phyloP scores from a whole-genome alignment of 163 green algal species.

The Chlamydomonas reinhardtii region DNA sequence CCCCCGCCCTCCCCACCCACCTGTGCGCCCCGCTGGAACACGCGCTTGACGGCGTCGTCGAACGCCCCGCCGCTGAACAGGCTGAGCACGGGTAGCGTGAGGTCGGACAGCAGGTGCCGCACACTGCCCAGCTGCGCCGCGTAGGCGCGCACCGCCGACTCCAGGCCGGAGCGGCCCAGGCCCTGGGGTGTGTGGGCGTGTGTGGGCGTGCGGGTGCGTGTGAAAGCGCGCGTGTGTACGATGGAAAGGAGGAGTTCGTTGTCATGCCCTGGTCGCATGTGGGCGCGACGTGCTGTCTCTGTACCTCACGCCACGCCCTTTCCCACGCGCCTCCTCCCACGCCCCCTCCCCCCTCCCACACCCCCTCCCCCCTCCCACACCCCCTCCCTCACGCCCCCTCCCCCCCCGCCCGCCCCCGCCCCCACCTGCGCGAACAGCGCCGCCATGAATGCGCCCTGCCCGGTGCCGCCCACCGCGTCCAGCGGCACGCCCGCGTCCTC shows the following conservation, averaged over 20 bases:
- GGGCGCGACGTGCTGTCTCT: no score
- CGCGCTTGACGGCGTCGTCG: conserved; percentile 65
- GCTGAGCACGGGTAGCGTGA: conserved; percentile 82
- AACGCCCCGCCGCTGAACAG: conserved; percentile 81
- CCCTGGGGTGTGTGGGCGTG: conserved; percentile 39
- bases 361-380: no score
- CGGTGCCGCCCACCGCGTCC: conserved; percentile 84
- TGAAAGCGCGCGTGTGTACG: no score
- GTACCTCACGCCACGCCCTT: no score
- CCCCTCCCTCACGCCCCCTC: no score
- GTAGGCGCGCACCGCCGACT: conserved; percentile 57
- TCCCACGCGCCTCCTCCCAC: no score
- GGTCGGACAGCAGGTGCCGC: conserved; percentile 78
- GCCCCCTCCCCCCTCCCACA: no score
- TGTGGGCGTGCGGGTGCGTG: no score
- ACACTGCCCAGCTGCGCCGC: conserved; percentile 74
- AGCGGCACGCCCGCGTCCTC: conserved; percentile 80
- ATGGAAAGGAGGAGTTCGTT: no score
- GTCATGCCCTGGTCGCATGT: no score
- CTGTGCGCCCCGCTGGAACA: conserved; percentile 47
- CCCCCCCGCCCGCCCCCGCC: no score
- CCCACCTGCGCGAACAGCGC: conserved; percentile 79
- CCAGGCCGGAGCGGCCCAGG: conserved; percentile 46
- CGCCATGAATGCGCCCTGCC: conserved; percentile 87
- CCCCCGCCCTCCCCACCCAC: neutral